Evolutionary conservation across 2,329 filamentous ascomycete species (phyloP).

Genomic region (Pseudogymnoascus sp.): DNA sequence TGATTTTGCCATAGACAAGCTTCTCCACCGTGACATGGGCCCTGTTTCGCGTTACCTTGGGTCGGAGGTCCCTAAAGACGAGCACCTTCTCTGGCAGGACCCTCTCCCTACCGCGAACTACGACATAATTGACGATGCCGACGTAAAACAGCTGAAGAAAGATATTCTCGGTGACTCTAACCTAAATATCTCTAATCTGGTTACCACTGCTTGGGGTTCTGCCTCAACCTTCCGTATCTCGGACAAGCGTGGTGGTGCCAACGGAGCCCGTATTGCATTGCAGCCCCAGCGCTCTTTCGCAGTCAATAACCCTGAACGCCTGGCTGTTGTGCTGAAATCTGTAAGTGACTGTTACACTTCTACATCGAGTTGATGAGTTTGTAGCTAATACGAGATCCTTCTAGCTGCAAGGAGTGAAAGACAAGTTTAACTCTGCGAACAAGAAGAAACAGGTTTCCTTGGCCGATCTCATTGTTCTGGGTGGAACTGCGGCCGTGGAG

Average conservation of each 20-base stretch:
- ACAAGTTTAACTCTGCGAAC: constrained; percentile 46
- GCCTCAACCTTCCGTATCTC: constrained; percentile 46
- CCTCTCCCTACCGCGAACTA: constrained; percentile 42
- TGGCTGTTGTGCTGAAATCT: neutral
- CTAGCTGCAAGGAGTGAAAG: constrained; percentile 23
- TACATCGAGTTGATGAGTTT: neutral
- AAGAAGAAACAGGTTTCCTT: constrained; percentile 50
- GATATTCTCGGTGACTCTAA: constrained; percentile 40
- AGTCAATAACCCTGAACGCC: constrained; percentile 49
- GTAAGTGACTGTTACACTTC: neutral
- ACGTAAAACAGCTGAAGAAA: constrained; percentile 45
- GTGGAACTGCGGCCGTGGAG: constrained; percentile 48
- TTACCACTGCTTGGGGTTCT: constrained; percentile 42
- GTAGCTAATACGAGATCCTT: neutral
- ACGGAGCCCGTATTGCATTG: constrained; percentile 52
- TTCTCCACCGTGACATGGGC: constrained; percentile 55
- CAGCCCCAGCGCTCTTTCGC: constrained; percentile 49
- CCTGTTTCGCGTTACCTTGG: constrained; percentile 48
- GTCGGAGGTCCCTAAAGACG: constrained; percentile 49
- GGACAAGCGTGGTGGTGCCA: constrained; percentile 55
- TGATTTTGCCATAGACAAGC: constrained; percentile 54
- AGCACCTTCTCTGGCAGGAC: constrained; percentile 48
- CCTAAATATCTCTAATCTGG: constrained; percentile 40
- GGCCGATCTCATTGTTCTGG: constrained; percentile 53
- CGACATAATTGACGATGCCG: constrained; percentile 41